Percentiles rank a stretch among this genome's conserved stretches.
Conservation (phyloP, 2,329 filamentous ascomycete species). For the Incumbomyces delicatus region DNA sequence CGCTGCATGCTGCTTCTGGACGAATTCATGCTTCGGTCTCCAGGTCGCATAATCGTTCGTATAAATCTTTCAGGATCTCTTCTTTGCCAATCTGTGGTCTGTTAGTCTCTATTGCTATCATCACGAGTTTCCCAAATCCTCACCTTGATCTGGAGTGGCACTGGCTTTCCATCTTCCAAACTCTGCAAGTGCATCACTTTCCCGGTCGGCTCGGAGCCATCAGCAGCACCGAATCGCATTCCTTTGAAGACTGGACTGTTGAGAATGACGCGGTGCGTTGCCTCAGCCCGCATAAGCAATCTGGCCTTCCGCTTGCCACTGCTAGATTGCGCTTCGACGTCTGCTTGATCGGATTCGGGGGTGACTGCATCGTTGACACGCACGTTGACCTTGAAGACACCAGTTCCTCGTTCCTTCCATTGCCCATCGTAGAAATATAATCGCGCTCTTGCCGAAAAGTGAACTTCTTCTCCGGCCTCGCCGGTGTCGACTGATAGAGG, state of each 20-base stretch:
- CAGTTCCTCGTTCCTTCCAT: constrained; percentile 62
- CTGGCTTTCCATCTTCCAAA: constrained; percentile 43
- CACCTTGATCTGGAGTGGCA: constrained; percentile 50
- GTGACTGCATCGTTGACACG: constrained; percentile 36
- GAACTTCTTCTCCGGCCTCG: constrained; percentile 69
- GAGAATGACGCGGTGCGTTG: constrained; percentile 74
- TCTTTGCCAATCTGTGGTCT: constrained; percentile 31
- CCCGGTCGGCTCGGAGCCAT: constrained; percentile 54
- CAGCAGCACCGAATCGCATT: constrained; percentile 63
- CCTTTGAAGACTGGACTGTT: constrained; percentile 73
- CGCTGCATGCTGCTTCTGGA: too few species aligned
- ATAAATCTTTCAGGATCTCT: constrained; percentile 38
- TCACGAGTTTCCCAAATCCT: constrained; percentile 13
- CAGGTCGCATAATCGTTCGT: constrained; percentile 20
- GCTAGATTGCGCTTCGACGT: constrained; percentile 31
- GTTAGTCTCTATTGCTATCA: constrained; percentile 3
- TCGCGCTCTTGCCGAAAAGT: constrained; percentile 69
- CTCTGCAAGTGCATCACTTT: constrained; percentile 59
- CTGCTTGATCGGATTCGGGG: constrained; percentile 21
- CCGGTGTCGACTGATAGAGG: constrained; percentile 63
- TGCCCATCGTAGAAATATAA: constrained; percentile 64
- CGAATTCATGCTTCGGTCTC: neutral
- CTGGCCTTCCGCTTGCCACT: constrained; percentile 44
- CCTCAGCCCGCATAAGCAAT: constrained; percentile 84
- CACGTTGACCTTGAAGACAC: constrained; percentile 30